A percentile compares a stretch with the other conserved stretches of the same genome.
phyloP scores from a whole-genome alignment of 2,329 filamentous ascomycete genomes.

The Thelonectria discophora region DNA sequence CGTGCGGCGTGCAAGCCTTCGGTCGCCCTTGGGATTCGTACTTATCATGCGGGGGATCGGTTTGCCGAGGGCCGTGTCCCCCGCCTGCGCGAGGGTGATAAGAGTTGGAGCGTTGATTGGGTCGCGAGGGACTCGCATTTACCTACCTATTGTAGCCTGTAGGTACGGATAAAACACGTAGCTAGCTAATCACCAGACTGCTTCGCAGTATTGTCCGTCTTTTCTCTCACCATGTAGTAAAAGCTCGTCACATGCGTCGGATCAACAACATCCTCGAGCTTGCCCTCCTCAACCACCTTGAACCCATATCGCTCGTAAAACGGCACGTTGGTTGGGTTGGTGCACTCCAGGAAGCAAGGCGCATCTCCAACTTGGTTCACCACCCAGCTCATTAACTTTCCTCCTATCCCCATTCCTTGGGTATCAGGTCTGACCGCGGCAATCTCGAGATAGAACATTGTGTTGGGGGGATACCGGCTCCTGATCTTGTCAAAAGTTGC shows the following conservation, averaged over 20 bases:
- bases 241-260: background rate
- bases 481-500: background rate
- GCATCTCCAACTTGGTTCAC: slow-evolving; percentile 4
- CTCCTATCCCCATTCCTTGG: slow-evolving; percentile 14
- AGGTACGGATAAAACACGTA: background rate
- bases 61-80: background rate
- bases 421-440: slow-evolving; percentile 11
- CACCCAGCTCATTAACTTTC: slow-evolving; percentile 14
- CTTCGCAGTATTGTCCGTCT: background rate
- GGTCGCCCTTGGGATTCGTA: background rate
- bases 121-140: background rate
- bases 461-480: background rate
- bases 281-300: slow-evolving; percentile 1
- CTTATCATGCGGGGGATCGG: background rate
- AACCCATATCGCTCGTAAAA: slow-evolving; percentile 22
- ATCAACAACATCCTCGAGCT: background rate
- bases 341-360: slow-evolving; percentile 16
- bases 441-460: slow-evolving; percentile 16
- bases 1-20: too few species aligned
- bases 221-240: slow-evolving; percentile 18
- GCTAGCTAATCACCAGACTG: background rate
- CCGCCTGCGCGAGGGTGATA: background rate
- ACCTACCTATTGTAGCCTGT: too few species aligned
- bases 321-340: slow-evolving; percentile 2
- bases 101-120: background rate